These are phyloP conservation scores for Pichia nakasei DNA, from an alignment of 805 yeast species.

Conservation along the genomic window DNA sequence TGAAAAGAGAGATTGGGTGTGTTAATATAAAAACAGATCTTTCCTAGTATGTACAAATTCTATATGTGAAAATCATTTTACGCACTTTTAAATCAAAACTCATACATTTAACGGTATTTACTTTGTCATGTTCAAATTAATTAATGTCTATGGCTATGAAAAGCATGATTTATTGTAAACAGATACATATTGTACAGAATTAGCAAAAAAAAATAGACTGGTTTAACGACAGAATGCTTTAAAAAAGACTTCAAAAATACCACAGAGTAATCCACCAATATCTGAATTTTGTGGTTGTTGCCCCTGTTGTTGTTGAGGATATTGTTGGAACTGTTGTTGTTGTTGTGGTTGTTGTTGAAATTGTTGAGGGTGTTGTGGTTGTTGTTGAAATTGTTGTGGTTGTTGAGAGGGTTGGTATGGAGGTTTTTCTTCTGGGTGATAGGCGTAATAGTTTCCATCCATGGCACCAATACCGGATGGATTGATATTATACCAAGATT, in stretches of 20 bases:
- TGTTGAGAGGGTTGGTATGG: conserved; percentile 27
- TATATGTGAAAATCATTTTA: too few species aligned
- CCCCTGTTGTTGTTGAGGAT: conserved; percentile 21
- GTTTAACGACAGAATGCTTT: conserved; percentile 1
- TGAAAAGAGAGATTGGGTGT: too few species aligned
- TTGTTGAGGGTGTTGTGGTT: conserved; percentile 22
- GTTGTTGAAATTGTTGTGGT: conserved; percentile 20
- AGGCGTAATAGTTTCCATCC: conserved; percentile 19
- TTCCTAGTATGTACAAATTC: too few species aligned
- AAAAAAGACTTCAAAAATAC: neutral
- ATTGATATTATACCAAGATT: conserved; percentile 23
- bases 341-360: conserved; percentile 18
- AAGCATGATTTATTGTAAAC: too few species aligned
- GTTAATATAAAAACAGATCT: too few species aligned
- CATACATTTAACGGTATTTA: too few species aligned
- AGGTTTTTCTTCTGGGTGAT: conserved; percentile 10
- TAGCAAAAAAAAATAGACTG: neutral
- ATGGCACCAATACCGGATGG: conserved; percentile 27
- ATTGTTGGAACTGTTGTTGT: conserved; percentile 27
- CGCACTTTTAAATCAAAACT: too few species aligned
- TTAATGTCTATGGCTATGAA: too few species aligned
- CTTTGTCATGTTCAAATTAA: too few species aligned
- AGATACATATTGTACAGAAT: too few species aligned
- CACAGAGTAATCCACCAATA: neutral
- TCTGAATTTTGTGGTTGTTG: conserved; percentile 14